Conservation (phyloP, 2,329 filamentous ascomycete species). For the Epicoccum sorghinum region DNA sequence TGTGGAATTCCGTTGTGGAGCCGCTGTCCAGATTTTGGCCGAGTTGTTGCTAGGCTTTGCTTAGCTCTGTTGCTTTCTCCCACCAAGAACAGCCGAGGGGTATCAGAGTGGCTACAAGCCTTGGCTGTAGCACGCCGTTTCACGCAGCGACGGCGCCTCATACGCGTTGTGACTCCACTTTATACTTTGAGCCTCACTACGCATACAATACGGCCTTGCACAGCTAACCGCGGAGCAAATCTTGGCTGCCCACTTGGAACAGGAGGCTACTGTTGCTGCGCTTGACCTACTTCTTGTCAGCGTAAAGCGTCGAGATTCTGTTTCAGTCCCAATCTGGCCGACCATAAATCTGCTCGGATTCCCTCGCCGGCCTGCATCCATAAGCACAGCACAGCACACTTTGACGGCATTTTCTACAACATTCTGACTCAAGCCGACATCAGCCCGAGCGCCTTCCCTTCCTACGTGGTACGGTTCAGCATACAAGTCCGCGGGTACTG, state of each 20-base stretch:
- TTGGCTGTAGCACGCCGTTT: conserved; percentile 32
- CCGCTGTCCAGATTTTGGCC: conserved; percentile 8
- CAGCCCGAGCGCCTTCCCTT: conserved; percentile 12
- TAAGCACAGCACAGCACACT: neutral
- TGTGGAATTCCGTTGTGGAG: conserved; percentile 14
- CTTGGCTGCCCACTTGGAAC: conserved; percentile 25
- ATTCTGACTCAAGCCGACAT: conserved; percentile 19
- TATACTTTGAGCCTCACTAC: conserved; percentile 20
- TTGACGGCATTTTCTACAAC: conserved; percentile 5
- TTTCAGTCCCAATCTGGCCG: conserved; percentile 19
- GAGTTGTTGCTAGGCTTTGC: conserved; percentile 15
- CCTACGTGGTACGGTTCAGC: neutral
- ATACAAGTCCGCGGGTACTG: conserved; percentile 11
- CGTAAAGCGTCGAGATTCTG: conserved; percentile 15
- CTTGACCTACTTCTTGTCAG: conserved; percentile 16
- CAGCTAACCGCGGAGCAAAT: conserved; percentile 10
- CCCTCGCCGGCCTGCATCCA: conserved; percentile 15
- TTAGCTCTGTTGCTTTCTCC: conserved; percentile 15
- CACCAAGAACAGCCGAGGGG: conserved; percentile 15
- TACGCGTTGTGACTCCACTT: conserved; percentile 26
- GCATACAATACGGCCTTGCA: conserved; percentile 7
- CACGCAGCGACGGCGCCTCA: conserved; percentile 27
- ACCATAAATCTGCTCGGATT: conserved; percentile 15
- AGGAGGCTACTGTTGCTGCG: conserved; percentile 13
- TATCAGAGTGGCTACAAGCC: conserved; percentile 13